A percentile compares a stretch with the other conserved stretches of the same genome.
Conservation (phyloP, 257 asterid genomes). For the Solanum paucissectum region DNA sequence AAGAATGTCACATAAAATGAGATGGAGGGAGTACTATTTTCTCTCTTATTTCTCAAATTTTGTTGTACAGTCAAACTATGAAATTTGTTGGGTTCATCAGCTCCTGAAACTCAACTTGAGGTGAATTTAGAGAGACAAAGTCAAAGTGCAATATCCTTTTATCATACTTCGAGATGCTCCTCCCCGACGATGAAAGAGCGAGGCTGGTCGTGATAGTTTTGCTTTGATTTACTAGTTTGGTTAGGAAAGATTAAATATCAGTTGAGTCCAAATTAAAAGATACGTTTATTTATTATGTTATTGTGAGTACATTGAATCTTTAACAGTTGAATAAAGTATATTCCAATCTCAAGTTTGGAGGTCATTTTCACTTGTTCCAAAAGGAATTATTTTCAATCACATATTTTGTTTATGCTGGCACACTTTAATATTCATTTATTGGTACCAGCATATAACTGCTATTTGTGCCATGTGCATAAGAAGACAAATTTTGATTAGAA, state of each 20-base stretch:
- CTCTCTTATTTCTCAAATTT: neutral
- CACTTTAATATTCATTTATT: neutral
- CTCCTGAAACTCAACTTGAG: neutral
- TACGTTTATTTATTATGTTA: neutral
- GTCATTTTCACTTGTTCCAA: neutral
- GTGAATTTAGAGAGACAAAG: neutral
- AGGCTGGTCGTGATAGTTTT: neutral
- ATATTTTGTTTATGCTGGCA: neutral
- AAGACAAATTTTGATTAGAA: neutral
- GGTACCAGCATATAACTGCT: neutral
- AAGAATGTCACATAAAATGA: too few species aligned
- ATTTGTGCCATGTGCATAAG: neutral
- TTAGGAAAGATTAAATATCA: neutral
- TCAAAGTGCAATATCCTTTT: too few species aligned
- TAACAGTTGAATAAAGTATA: neutral
- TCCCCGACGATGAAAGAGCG: neutral
- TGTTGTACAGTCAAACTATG: too few species aligned
- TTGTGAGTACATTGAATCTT: neutral
- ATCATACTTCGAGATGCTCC: neutral
- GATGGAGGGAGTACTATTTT: neutral
- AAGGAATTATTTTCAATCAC: neutral
- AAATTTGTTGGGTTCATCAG: neutral
- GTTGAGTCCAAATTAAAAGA: neutral
- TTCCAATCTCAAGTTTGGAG: neutral
- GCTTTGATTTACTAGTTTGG: neutral